These are phyloP conservation scores for Elaeagnus macrophylla DNA, from an alignment of 306 rosid species.

Conservation along the genomic window DNA sequence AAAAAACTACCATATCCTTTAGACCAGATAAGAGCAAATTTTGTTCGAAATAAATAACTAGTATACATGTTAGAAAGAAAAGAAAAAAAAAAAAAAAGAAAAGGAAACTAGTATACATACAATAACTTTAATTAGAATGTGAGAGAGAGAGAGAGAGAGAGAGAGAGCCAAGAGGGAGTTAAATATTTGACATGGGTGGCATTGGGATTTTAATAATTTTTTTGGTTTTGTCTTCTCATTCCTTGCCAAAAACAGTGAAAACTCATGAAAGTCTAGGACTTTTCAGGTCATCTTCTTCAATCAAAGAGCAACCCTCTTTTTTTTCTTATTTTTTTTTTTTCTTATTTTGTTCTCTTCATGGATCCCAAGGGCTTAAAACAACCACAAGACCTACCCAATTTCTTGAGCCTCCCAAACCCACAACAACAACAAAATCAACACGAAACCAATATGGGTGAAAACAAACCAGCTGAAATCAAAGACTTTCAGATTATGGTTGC, in stretches of 20 bases:
- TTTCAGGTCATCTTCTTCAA: slow-evolving; percentile 69
- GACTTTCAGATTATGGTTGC: slow-evolving; percentile 69
- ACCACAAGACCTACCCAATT: slow-evolving; percentile 40
- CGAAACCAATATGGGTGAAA: slow-evolving; percentile 19
- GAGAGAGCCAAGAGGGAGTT: slow-evolving; percentile 18
- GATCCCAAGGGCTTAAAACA: slow-evolving; percentile 94
- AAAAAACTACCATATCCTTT: too few species aligned
- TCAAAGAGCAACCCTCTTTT: slow-evolving; percentile 45
- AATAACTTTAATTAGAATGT: too few species aligned
- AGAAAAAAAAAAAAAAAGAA: too few species aligned
- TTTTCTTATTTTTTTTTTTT: slow-evolving; percentile 4
- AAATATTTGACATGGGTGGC: slow-evolving; percentile 26
- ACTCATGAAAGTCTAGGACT: slow-evolving; percentile 69
- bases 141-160: background rate
- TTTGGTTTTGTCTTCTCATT: slow-evolving; percentile 33
- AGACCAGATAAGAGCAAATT: too few species aligned
- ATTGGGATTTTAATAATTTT: slow-evolving; percentile 43
- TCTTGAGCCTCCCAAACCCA: slow-evolving; percentile 47
- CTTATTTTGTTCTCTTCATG: slow-evolving; percentile 45
- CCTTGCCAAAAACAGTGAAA: slow-evolving; percentile 82
- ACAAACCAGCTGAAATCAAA: slow-evolving; percentile 54
- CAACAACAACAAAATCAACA: slow-evolving; percentile 10
- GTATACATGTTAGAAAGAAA: too few species aligned
- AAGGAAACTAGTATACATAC: too few species aligned
- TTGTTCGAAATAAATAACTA: too few species aligned